Evolutionary conservation across 1,284 basidiomycete species (phyloP), one percentile per base, ranked within the genome.

Genomic region (Sanghuangporus weigelae): DNA sequence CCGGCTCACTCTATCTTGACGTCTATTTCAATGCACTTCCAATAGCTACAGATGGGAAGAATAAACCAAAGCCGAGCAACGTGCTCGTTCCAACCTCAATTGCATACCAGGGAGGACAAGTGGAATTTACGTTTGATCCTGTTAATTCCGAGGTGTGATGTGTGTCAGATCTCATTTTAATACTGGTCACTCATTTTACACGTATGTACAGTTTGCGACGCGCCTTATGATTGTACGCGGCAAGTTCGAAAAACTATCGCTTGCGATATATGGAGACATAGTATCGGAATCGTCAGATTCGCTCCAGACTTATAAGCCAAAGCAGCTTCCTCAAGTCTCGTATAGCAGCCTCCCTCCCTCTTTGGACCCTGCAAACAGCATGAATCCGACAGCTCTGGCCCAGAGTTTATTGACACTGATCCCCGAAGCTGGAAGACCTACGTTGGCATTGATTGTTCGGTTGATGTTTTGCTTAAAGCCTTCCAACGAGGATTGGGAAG

Each of bases 211-310:
- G 90, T 84, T 84, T 71, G 83, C 86, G 2, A 92, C 90, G 23
- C 86, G 90, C 59, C 77, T 93, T 31, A 85, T 93, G 81, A 89
- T 92, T 63, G 79, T 93, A 66, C 85, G 85, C 70, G 91, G 90
- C 36, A 76, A 80, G 36, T 92, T 91, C 70, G 75, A 83, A 58
- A 77, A 76, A 63, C 75, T 90, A 23, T 89, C 90, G 4, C 76
- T 89, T 68, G 87, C 87, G 44, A 81, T 90, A 53, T 90, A 90
- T 69, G 88, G 88, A 36, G 79, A 85, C 35, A 68, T 81, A 12
- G 77, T 81, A 21, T 71, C 80, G 36, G 77, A 78, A 55, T 57
- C 66, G 7, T 63, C 71, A 5, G 56, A 68, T 0, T 59, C 67
- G 0, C 67, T 69, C 7, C 63, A 69, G 12, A 66, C 66, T 14